Base-by-base conservation (phyloP, 2,329 filamentous ascomycete genomes). In the Trichoderma cornu-damae region DNA sequence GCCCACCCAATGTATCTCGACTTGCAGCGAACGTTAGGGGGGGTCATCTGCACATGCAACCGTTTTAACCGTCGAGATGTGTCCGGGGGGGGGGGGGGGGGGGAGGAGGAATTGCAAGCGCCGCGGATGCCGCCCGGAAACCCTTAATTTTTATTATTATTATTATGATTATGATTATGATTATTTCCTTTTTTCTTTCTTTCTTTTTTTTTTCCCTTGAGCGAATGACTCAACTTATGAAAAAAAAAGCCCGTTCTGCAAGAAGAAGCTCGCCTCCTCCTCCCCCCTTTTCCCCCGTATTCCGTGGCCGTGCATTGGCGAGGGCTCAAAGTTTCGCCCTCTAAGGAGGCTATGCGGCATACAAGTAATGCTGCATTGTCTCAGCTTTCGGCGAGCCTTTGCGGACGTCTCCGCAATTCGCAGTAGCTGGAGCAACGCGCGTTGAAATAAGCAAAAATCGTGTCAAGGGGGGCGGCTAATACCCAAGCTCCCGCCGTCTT, bases 1-100 rank as follows among this genome's bases (percentile, higher is more conserved):
- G n/a, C n/a, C n/a, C 18, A 52, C 37, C 26, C 14, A 35, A 44
- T 34, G 51, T 34, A 26, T 30, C 34, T 37, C 42, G 42, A 37
- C 52, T n/a, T 46, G 42, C 40, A 55, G 42, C 40, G 32, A 55
- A 55, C 40, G 52, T 55, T 55, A 47, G 52, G 52, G 38, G 52
- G 52, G 52, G 42, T 55, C 52, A 46, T 55, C 40, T 54, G 51
- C 51, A 54, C 40, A 55, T 55, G 52, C 52, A 55, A 55, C 52
- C 52, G 28, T 55, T 55, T 55, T 46, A 55, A 55, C 40, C 52
- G 47, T 38, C 30, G 16, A 18, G 32, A 35, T 24, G 52, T 47
- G 37, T 55, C 42, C 32, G 38, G 32, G 37, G n/a, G n/a, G n/a
- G n/a, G n/a, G n/a, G n/a, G n/a, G n/a, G n/a, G n/a, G n/a, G n/a